Evolutionary conservation across 257 asterid species (phyloP), one percentile per base, ranked within the genome.

Genomic region (Solanum pinnatisectum): DNA sequence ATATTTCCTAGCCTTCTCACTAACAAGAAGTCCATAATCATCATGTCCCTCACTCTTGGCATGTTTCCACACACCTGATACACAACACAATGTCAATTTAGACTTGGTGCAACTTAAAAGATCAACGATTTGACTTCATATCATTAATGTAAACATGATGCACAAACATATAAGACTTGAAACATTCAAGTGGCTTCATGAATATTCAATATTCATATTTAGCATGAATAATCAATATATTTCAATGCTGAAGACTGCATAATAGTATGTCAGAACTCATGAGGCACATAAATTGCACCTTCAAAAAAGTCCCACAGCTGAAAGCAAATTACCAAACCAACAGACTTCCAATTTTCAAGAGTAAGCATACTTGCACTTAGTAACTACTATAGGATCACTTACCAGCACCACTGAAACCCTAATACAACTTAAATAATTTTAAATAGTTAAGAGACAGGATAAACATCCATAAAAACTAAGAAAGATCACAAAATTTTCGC

Each of bases 1-100:
- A 65, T 96, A 91, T 72, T 97, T 97, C 93, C 93, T 91, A 32
- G 99, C 99, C 90, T 92, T 92, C 89, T 96, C 98, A 33, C 95
- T 92, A 35, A 97, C 99, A 87, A 97, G 96, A 92, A 97, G 99
- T 35, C 99, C 99, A 89, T 91, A 89, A 90, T 97, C 99, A 25
- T 96, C 99, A 87, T 96, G 99, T 25, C 99, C 99, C 86, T 94
- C 97, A 46, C 99, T 96, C 95, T 96, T 96, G 23, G 78, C 91
- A 87, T 93, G 99, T 87, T 97, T 97, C 99, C 99, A 97, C 76
- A 91, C 96, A 77, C 99, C 99, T 97, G 87, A 39, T n/a, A n/a
- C 33, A 84, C 27, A 87, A 25, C 13, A 37, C 25, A 56, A 39
- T 39, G 20, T 16, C 87, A 6, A 85, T 25, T 22, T 30, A 46